Base-by-base conservation (phyloP, 305 asterid species). In the Plantago lanceolata region DNA sequence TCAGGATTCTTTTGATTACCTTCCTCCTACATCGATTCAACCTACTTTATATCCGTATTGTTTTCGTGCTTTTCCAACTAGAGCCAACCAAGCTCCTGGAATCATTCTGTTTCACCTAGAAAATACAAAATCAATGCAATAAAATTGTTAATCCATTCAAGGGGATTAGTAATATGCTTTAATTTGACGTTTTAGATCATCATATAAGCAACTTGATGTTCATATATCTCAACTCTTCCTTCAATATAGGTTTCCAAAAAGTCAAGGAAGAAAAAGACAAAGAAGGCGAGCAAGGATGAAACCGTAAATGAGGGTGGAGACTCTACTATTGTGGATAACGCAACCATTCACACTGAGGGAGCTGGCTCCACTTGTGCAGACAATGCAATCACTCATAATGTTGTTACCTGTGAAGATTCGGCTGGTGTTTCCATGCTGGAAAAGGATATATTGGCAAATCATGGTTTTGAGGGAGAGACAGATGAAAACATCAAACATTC, bases 221-320 rank as follows among this genome's bases (percentile, higher is more conserved):
- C 37, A 56, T 33, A 48, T 65, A 35, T 57, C 59, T 59, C 14
- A 26, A 58, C 59, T 71, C 53, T 65, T 79, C 69, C 53, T 74
- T 20, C 79, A 63, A 51, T 68, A 69, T 73, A 92, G 99, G 97
- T 90, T 65, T 80, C 99, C 16, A 94, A 78, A 72, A 90, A 85
- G 78, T 72, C 71, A 33, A 88, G 95, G 81, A 88, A 79, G 83
- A 90, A 75, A 78, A 85, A 65, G 73, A 59, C 11, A 56, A 89
- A 83, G 74, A 76, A 78, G 59, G 19, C 77, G 33, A 68, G 62
- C 72, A 79, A 73, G 75, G 74, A 74, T 64, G 93, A 77, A 66
- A 68, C 57, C 70, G 72, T 37, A 71, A 44, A 60, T n/a, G 65
- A 60, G 19, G 31, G 8, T 24, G 53, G 54, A 21, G 53, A 33